Percentiles rank a stretch among this genome's conserved stretches.
Evolutionary conservation across 148 eudicot genomes (phyloP).

Genomic region (Fallopia convolvulus): DNA sequence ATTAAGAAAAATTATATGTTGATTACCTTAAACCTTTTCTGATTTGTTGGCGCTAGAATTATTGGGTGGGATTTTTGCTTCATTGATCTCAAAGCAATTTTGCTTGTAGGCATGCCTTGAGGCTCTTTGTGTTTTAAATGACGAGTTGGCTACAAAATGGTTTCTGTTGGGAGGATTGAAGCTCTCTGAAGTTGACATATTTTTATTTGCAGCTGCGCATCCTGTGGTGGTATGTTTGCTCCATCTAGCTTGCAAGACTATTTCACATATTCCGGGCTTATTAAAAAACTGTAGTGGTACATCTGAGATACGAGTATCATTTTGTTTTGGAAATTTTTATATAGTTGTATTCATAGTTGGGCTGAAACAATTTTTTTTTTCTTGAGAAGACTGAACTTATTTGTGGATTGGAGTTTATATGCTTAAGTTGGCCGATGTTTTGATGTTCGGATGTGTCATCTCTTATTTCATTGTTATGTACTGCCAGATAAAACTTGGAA

Average conservation of each 20-base stretch:
- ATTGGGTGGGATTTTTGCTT: neutral
- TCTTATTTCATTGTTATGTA: neutral
- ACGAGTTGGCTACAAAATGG: conserved; percentile 41
- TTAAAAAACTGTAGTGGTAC: neutral
- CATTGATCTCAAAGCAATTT: conserved; percentile 1
- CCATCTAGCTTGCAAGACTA: neutral
- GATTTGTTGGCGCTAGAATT: neutral
- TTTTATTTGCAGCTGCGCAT: conserved; percentile 51
- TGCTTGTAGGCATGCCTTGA: conserved; percentile 40
- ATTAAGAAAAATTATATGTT: neutral
- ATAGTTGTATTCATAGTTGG: neutral
- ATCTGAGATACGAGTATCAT: neutral
- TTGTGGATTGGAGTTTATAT: neutral
- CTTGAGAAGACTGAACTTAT: neutral
- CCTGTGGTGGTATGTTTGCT: conserved; percentile 49
- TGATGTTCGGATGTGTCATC: neutral
- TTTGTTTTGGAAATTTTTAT: neutral
- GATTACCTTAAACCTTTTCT: neutral
- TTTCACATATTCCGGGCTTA: neutral
- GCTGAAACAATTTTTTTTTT: neutral
- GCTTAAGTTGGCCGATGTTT: neutral
- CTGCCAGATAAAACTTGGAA: conserved; percentile 52
- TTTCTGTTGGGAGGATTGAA: conserved; percentile 59
- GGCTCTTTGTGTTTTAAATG: conserved; percentile 50
- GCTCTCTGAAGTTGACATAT: conserved; percentile 52